phyloP scores from a whole-genome alignment of 306 rosid genomes.

The Cucumis sativus region DNA sequence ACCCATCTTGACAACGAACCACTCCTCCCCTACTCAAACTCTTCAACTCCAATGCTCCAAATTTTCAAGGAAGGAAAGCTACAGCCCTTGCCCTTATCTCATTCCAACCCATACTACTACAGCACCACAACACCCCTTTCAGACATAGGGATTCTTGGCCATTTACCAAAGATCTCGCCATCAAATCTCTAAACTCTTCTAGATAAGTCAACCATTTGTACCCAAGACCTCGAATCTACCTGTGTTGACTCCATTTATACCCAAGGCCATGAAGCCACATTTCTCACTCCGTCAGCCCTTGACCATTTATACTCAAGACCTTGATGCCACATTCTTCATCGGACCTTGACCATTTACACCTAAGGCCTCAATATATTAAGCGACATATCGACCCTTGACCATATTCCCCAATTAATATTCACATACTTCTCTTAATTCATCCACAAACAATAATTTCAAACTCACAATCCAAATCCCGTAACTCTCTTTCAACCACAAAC shows the following conservation, averaged over 20 bases:
- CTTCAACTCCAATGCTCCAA: not conserved
- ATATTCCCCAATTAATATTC: not conserved
- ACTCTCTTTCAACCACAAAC: not conserved
- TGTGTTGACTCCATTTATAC: not conserved
- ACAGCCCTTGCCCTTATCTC: not conserved
- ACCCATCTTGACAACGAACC: not conserved
- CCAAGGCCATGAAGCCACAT: not conserved
- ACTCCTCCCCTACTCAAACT: not conserved
- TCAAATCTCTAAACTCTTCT: not conserved
- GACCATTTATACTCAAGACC: not conserved
- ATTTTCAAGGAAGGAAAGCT: not conserved
- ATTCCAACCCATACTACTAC: not conserved
- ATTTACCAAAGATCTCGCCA: not conserved
- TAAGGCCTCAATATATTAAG: not conserved
- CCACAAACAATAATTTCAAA: not conserved
- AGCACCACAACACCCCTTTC: not conserved
- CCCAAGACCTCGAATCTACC: not conserved
- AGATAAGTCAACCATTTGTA: not conserved
- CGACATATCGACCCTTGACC: not conserved
- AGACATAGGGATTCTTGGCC: not conserved
- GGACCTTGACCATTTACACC: not conserved
- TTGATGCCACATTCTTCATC: too few species aligned
- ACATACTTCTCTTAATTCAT: not conserved
- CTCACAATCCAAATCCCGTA: not conserved
- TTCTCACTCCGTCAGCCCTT: not conserved